Evolutionary conservation across 208 protist species (phyloP).

Genomic region (Leishmania turanica): DNA sequence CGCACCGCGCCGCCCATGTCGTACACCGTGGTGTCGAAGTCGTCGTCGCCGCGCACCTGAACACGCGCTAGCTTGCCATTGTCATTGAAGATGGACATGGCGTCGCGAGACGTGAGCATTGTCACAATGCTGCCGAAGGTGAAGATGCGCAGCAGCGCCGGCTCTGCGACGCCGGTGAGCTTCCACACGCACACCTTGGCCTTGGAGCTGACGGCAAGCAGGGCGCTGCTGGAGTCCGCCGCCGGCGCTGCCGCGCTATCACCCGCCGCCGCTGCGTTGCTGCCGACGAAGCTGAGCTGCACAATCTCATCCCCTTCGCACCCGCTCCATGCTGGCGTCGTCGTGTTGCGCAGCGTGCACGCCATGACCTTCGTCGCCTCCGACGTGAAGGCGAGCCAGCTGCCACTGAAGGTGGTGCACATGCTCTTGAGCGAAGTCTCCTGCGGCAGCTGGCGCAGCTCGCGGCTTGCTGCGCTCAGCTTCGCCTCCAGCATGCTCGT

Average conservation of each 20-base stretch:
- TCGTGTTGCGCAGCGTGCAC: constrained; percentile 82
- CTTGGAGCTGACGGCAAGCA: constrained; percentile 57
- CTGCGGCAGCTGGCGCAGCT: constrained; percentile 52
- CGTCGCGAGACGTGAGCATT: constrained; percentile 63
- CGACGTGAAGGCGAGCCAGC: constrained; percentile 89
- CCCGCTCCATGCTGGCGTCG: constrained; percentile 75
- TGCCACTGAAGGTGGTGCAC: constrained; percentile 62
- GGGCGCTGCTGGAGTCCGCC: constrained; percentile 34
- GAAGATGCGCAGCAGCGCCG: constrained; percentile 65
- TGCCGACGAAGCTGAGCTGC: constrained; percentile 67
- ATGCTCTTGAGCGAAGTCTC: constrained; percentile 40
- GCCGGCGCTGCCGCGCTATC: constrained; percentile 9
- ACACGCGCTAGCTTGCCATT: constrained; percentile 49
- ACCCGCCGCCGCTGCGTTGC: constrained; percentile 12
- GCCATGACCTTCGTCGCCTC: constrained; percentile 65
- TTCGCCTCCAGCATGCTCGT: constrained; percentile 49
- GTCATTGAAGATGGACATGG: constrained; percentile 80
- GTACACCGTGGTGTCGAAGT: constrained; percentile 46
- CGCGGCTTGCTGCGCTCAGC: constrained; percentile 47
- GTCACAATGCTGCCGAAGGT: constrained; percentile 59
- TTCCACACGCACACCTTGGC: constrained; percentile 65
- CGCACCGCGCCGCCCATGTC: constrained; percentile 25
- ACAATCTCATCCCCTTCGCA: constrained; percentile 59
- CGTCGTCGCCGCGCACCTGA: constrained; percentile 23
- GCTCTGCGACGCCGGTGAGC: constrained; percentile 73